Conservation (phyloP, 2,329 filamentous ascomycete species). For the Clonostachys chloroleuca region DNA sequence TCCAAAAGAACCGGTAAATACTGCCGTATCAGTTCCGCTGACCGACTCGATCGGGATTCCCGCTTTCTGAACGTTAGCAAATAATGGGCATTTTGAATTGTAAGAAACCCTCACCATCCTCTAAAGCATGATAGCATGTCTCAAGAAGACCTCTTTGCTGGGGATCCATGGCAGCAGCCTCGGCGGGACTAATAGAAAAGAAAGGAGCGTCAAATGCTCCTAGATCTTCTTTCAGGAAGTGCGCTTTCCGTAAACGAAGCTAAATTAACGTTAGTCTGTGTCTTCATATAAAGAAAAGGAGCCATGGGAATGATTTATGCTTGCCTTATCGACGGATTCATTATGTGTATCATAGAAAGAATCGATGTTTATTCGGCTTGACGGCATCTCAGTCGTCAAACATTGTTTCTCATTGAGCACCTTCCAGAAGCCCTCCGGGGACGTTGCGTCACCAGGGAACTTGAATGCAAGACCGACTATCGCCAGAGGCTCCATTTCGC, state of each 20-base stretch:
- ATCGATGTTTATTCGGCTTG: conserved; percentile 12
- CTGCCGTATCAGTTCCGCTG: not conserved
- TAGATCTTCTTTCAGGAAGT: conserved; percentile 4
- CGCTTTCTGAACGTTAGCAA: not conserved
- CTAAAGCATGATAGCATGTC: conserved; percentile 4
- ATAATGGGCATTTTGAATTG: not conserved
- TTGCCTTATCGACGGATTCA: conserved; percentile 8
- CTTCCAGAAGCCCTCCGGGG: conserved; percentile 1
- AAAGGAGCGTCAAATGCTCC: conserved; percentile 8
- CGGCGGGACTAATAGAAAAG: conserved; percentile 9
- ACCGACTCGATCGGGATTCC: conserved; percentile 3
- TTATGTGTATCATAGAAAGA: conserved; percentile 9
- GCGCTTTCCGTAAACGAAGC: not conserved
- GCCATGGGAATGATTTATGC: not conserved
- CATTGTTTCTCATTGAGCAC: conserved; percentile 1
- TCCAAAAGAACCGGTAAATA: conserved; percentile 2
- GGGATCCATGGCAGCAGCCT: conserved; percentile 16
- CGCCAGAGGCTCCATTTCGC: not conserved
- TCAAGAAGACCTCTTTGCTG: conserved; percentile 11
- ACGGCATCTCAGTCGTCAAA: conserved; percentile 7
- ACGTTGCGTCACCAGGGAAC: conserved; percentile 2
- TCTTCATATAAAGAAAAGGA: not conserved
- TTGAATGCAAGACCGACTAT: conserved; percentile 1
- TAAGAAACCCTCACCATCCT: conserved; percentile 1
- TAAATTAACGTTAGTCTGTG: not conserved